Base-by-base conservation (phyloP, 2,329 filamentous ascomycete genomes). In the Ambrosiella xylebori region DNA sequence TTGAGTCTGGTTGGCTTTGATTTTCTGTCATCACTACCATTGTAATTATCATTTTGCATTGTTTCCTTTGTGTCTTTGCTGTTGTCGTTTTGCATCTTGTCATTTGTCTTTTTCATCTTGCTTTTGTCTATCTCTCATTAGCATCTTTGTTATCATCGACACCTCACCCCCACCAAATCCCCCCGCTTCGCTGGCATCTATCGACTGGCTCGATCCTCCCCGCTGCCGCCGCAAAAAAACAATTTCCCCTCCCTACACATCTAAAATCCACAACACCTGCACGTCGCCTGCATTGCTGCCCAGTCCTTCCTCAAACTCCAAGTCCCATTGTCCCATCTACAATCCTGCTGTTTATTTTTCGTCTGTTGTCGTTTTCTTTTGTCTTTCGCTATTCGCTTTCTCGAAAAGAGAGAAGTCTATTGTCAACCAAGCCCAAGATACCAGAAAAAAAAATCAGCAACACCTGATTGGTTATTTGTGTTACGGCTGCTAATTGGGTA, bases 201-300 rank as follows among this genome's bases (percentile, higher is more conserved):
- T 36, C 47, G 47, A 51, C 47, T 51, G 47, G 47, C 47, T 51
- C 27, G 47, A 51, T 5, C 27, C 17, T 19, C 47, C 35, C 47
- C n/a, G 39, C 39, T 2, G 19, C 9, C 17, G 13, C 44, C 44
- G 44, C 47, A 27, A 19, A n/a, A 51, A 27, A 35, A 51, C 17
- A 51, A 51, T 11, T 27, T 27, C 17, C 47, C 19, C n/a, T 19
- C 47, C 27, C 17, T n/a, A 51, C 15, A 35, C 27, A 27, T 27
- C 27, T 27, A 27, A 27, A 27, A 27, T 27, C 27, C 27, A 5
- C 27, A 27, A 27, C 27, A 27, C 17, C 47, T 51, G 47, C 47
- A 51, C 47, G 17, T 19, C 47, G 47, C 12, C 37, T 54, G 52
- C 52, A 54, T 54, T 54, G 52, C 52, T 54, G 52, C 52, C 52